Evolutionary conservation across 257 asterid genomes (phyloP).

Genomic region (Orobanche coerulescens): DNA sequence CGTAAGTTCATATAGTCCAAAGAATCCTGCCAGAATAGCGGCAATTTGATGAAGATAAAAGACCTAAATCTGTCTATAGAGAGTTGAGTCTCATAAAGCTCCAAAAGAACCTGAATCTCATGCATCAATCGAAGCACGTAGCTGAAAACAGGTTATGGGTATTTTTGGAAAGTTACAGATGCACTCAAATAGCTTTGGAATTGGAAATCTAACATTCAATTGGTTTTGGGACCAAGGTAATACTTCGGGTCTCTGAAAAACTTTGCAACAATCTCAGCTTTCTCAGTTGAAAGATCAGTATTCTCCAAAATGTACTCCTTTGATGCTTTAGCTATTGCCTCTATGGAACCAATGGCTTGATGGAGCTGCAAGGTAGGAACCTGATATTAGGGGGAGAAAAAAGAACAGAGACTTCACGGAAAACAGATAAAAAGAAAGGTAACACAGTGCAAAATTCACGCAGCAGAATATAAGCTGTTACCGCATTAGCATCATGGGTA

Average conservation of each 20-base stretch:
- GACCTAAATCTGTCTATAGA: background rate
- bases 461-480: slow-evolving; percentile 24
- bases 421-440: background rate
- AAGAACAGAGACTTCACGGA: background rate
- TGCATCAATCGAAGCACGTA: background rate
- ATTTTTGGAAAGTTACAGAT: background rate
- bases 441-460: background rate
- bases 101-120: background rate
- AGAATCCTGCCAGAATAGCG: no score
- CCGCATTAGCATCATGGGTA: slow-evolving; percentile 79
- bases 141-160: no score
- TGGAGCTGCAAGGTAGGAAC: slow-evolving; percentile 50
- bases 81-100: background rate
- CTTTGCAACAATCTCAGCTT: slow-evolving; percentile 66
- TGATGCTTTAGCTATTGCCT: slow-evolving; percentile 83
- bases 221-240: slow-evolving; percentile 71
- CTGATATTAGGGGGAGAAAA: background rate
- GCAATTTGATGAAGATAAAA: no score
- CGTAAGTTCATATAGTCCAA: no score
- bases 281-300: slow-evolving; percentile 85
- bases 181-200: background rate
- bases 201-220: slow-evolving; percentile 18
- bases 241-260: slow-evolving; percentile 78
- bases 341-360: slow-evolving; percentile 91
- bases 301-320: slow-evolving; percentile 66